Evolutionary conservation across 2,329 filamentous ascomycete genomes (phyloP).

Genomic region (Fusarium sp.): DNA sequence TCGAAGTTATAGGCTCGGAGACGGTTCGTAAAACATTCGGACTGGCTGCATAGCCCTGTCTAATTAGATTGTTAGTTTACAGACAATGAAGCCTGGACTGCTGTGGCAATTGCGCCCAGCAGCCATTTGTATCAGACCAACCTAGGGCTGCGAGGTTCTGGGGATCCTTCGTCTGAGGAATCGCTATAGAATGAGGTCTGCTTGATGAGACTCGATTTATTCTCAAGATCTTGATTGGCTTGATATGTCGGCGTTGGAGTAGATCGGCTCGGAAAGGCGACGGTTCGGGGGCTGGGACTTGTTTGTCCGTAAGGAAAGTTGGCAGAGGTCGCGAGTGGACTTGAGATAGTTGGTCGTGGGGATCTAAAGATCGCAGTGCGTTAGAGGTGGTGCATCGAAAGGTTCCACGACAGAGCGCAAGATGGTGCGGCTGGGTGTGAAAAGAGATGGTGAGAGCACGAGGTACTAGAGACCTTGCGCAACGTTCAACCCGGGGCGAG

Average conservation of each 20-base stretch:
- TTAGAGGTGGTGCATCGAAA: constrained; percentile 34
- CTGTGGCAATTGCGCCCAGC: constrained; percentile 7
- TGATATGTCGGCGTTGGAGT: constrained; percentile 47
- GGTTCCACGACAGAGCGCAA: constrained; percentile 48
- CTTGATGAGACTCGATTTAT: constrained; percentile 28
- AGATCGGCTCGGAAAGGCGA: constrained; percentile 41
- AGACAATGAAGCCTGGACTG: neutral
- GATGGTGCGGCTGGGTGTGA: constrained; percentile 29
- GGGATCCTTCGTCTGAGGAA: constrained; percentile 54
- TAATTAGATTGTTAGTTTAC: constrained; percentile 41
- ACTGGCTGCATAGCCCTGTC: constrained; percentile 45
- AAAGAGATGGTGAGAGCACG: constrained; percentile 41
- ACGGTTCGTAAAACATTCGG: constrained; percentile 66
- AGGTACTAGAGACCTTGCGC: constrained; percentile 45
- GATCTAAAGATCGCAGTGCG: constrained; percentile 56
- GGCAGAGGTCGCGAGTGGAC: constrained; percentile 63
- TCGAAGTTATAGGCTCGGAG: constrained; percentile 60
- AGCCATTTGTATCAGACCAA: constrained; percentile 43
- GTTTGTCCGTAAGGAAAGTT: constrained; percentile 59
- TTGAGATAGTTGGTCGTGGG: constrained; percentile 62
- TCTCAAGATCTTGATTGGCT: constrained; percentile 32
- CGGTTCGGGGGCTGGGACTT: constrained; percentile 56
- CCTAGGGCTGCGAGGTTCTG: constrained; percentile 52
- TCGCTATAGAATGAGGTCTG: constrained; percentile 55
- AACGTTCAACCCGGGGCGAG: constrained; percentile 36